A percentile compares a stretch with the other conserved stretches of the same genome.
These are phyloP conservation scores for Simplicillium sp. DNA, from an alignment of 2,329 filamentous ascomycete genomes.

Conservation along the genomic window DNA sequence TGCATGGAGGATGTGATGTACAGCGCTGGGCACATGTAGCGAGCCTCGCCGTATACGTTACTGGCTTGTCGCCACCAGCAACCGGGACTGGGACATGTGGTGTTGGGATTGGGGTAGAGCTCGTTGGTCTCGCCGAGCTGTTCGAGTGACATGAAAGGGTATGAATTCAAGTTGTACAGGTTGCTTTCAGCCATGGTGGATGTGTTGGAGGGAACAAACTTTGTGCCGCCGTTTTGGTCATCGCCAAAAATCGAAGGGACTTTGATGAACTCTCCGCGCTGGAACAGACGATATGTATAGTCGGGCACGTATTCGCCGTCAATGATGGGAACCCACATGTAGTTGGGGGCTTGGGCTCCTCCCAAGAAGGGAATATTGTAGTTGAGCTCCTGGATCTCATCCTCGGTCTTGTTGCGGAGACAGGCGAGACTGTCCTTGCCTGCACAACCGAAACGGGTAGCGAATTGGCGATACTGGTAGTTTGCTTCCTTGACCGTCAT, in stretches of 20 bases:
- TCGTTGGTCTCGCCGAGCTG: conserved; percentile 11
- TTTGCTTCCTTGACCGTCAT: conserved; percentile 30
- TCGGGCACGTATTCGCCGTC: conserved; percentile 37
- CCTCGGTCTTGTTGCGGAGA: conserved; percentile 24
- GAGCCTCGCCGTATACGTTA: conserved; percentile 12
- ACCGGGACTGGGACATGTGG: conserved; percentile 10
- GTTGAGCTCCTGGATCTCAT: conserved; percentile 25
- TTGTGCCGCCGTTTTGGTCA: conserved; percentile 17
- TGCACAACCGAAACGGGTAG: conserved; percentile 26
- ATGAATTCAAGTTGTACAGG: conserved; percentile 9
- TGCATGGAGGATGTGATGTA: conserved; percentile 12
- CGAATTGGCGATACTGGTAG: conserved; percentile 35
- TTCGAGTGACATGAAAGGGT: conserved; percentile 9
- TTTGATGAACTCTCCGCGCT: conserved; percentile 33
- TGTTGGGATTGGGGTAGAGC: conserved; percentile 19
- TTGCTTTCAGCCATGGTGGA: conserved; percentile 14
- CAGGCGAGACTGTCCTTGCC: conserved; percentile 25
- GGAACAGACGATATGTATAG: conserved; percentile 34
- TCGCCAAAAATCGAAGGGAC: conserved; percentile 34
- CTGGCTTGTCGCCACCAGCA: conserved; percentile 14
- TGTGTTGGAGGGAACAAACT: conserved; percentile 12
- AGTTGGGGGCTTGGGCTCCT: conserved; percentile 18
- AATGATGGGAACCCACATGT: conserved; percentile 39
- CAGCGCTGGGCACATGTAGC: conserved; percentile 11
- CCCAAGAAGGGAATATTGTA: conserved; percentile 11